Evolutionary conservation across 331 rosid genomes (phyloP), one percentile per base, ranked within the genome.

Genomic region (Pyracantha coccinea): DNA sequence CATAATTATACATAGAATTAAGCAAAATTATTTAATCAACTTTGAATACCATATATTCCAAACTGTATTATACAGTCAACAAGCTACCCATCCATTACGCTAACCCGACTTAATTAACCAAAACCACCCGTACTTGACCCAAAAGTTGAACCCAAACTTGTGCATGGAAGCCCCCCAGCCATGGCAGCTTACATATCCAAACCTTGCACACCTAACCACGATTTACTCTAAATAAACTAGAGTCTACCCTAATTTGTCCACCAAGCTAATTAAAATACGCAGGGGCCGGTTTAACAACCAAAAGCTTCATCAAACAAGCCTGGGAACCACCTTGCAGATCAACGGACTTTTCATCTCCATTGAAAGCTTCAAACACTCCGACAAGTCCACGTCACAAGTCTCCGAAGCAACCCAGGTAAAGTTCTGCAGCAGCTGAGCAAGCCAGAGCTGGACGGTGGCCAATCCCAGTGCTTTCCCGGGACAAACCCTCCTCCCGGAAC

Each of bases 401-500:
- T 60, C 80, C 16, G 27, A 38, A 1, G 72, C 54, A 21, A 86
- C 47, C 90, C 90, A 92, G 1, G 62, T 47, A 45, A 88, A 89
- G 17, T 17, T 72, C 14, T 85, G 93, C 10, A 92, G 92, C 28
- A 92, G 11, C 68, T 82, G 87, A 6, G 93, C 96, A 0, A 89
- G 60, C 97, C 97, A 92, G 2, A 86, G 89, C 16, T 86, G 80
- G 13, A 86, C 89, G 17, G 92, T 80, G 52, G 92, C 90, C 44
- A 92, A 52, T 2, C 89, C 97, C 85, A 92, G 17, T 0, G 96
- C 85, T 20, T 90, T 89, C 1, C 97, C 96, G 0, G 96, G 96
- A 38, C 97, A 92, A 0, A 88, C 93, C 38, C 97, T 84, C 69
- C 93, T 82, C 8, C 97, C 96, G 14, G 93, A 75, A 4, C 93